Evolutionary conservation across 345 rosid genomes (phyloP).

Genomic region (Ceriops tagal): DNA sequence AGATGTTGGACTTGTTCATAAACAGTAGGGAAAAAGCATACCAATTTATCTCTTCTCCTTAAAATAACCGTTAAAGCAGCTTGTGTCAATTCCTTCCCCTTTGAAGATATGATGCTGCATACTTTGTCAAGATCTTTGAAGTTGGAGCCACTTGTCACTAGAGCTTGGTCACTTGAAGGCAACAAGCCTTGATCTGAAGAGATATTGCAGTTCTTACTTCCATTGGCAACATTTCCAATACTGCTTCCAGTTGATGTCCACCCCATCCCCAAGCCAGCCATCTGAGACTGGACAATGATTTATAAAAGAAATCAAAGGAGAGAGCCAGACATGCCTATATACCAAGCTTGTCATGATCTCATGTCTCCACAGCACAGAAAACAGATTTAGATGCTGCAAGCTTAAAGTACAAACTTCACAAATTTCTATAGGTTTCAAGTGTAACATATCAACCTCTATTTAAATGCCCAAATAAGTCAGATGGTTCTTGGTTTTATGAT

Average conservation of each 20-base stretch:
- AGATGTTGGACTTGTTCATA: neutral
- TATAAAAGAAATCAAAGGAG: neutral
- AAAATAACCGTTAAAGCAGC: conserved; percentile 48
- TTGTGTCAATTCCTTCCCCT: conserved; percentile 38
- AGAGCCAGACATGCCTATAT: neutral
- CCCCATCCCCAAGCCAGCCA: conserved; percentile 9
- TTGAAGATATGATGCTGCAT: conserved; percentile 35
- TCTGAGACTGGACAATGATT: conserved; percentile 24
- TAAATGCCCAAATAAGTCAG: too few species aligned
- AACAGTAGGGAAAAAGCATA: conserved; percentile 22
- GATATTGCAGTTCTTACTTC: conserved; percentile 18
- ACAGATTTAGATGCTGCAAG: neutral
- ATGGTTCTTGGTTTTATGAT: too few species aligned
- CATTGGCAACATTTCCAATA: conserved; percentile 27
- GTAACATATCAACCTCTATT: too few species aligned
- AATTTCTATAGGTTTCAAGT: too few species aligned
- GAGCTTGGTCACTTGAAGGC: conserved; percentile 16
- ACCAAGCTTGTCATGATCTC: neutral
- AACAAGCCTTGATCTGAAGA: conserved; percentile 17
- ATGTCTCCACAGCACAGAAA: neutral
- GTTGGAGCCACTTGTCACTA: conserved; percentile 24
- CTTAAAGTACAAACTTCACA: too few species aligned
- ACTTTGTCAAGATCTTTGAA: conserved; percentile 35
- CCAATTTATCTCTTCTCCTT: conserved; percentile 62
- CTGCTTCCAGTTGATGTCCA: conserved; percentile 19